Evolutionary conservation across 106 monocot species (phyloP), one percentile per base, ranked within the genome.

Genomic region (Chionographis japonica): DNA sequence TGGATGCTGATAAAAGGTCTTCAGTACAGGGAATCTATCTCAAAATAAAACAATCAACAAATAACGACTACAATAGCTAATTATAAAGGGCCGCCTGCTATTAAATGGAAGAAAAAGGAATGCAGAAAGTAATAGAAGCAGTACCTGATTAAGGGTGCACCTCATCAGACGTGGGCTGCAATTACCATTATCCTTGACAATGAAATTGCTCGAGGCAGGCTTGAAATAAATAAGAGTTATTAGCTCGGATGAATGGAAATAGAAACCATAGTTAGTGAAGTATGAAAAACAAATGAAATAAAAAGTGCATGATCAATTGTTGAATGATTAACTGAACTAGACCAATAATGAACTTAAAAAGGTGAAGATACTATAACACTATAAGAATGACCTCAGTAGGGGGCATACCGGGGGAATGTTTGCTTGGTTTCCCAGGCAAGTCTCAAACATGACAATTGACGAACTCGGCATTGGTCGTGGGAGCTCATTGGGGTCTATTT

Each of bases 91-190:
- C 27, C 27, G 27, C 41, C 68, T 15, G 60, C 2, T 16, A 62
- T 12, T 9, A 14, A 43, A 40, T 19, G 52, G 16, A 40, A 2
- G 66, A 66, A 65, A 18, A 12, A 61, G 13, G 14, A 40, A 59
- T 16, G 51, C 15, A 52, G 15, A 56, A 13, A 14, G 50, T 18
- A 5, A 4, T 17, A 9, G 6, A 59, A 51, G 37, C 13, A 13
- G 52, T 68, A 93, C 98, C 89, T 93, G 98, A 85, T 87, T 84
- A 39, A 98, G 71, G 15, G 98, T 93, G 64, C 92, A 93, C 52
- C 98, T 79, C 92, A 98, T 98, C 66, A 89, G 62, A 36, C 98
- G 82, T 52, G 98, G 98, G 60, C 98, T 98, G 72, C 92, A 98
- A 70, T 98, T 98, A 19, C 98, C 98, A 72, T 71, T 79, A 72